Evolutionary conservation across 306 rosid species (phyloP), one percentile per base, ranked within the genome.

Genomic region (Rosa chinensis): DNA sequence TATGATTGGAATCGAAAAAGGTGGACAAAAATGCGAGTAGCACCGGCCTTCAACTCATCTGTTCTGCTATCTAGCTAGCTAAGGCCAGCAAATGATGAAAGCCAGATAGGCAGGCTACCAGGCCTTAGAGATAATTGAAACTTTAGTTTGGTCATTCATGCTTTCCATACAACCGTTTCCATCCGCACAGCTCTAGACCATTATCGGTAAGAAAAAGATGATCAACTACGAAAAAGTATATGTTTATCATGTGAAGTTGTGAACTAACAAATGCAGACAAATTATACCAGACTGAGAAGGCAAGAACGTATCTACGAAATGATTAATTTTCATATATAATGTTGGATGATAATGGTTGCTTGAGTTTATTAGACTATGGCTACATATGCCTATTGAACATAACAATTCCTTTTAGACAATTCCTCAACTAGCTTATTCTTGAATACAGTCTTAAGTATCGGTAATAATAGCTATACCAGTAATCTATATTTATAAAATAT

Each of bases 11-110:
- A 58, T 12, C 28, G 20, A 2, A 62, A 62, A 62, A 25, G 10
- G 66, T 61, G 40, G 37, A 61, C 16, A 5, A 62, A 20, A 62
- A 62, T 9, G 10, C 42, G 68, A 62, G 68, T 4, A 63, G 68
- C 67, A 62, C 67, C 67, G 10, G 37, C 21, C 13, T 25, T 62
- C 67, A 62, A 28, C 67, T 62, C 12, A 25, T 59, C 66, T 59
- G 39, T 62, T 5, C 42, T 32, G 9, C 68, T 28, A 1, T n/a
- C 42, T 28, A 63, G 68, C 68, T 63, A 28, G 37, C 17, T 1
- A 25, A 28, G 70, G 70, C 23, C 42, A 66, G 70, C 21, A 66
- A 17, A 66, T 37, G 68, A 63, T 63, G 70, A 64, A 66, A 35
- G 1, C 70, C 70, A 64, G 70, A 64, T 6, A 16, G 43, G 40